Evolutionary conservation across 306 rosid genomes (phyloP), one percentile per base, ranked within the genome.

Genomic region (Hippophae tibetana): DNA sequence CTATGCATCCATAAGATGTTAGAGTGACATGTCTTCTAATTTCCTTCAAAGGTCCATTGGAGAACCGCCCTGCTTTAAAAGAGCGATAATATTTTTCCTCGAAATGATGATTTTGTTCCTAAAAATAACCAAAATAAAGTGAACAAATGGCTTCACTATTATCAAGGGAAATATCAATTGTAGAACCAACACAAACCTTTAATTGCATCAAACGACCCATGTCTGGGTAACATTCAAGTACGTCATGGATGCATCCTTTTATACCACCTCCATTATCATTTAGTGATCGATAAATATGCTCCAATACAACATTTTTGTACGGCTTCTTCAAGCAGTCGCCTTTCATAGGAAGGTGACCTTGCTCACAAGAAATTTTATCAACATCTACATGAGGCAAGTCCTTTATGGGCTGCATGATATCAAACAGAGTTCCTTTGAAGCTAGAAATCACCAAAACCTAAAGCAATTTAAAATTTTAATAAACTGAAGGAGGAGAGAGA

Each of bases 251-350:
- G 78, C 86, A 79, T 56, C 57, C 64, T 54, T 73, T 76, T 65
- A 82, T 67, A 66, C 85, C 80, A 46, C 87, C 82, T 72, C 76
- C 82, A 51, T 54, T 72, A 62, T 69, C 74, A 47, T 85, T 77
- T 55, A 82, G 43, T 40, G 94, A 87, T 74, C 79, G 85, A 74
- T 63, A 66, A 67, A 85, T 61, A 51, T 64, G 82, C 56, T 72
- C 79, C 65, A 79, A 73, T 54, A 76, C 65, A 55, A 79, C 70
- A 75, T 76, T 76, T 72, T 83, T 82, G 82, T 86, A 83, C 62
- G 69, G 63, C 61, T 73, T 70, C 71, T 55, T 71, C 13, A 74
- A 80, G 69, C 60, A 54, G 60, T 79, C 76, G 61, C 63, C 60
- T 42, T 54, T 46, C 52, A 48, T 42, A 7, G 58, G 65, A 40